A percentile compares a stretch with the other conserved stretches of the same genome.
Evolutionary conservation across 192 early-diverging fungal genomes (phyloP).

Genomic region (Dissophora ornata): DNA sequence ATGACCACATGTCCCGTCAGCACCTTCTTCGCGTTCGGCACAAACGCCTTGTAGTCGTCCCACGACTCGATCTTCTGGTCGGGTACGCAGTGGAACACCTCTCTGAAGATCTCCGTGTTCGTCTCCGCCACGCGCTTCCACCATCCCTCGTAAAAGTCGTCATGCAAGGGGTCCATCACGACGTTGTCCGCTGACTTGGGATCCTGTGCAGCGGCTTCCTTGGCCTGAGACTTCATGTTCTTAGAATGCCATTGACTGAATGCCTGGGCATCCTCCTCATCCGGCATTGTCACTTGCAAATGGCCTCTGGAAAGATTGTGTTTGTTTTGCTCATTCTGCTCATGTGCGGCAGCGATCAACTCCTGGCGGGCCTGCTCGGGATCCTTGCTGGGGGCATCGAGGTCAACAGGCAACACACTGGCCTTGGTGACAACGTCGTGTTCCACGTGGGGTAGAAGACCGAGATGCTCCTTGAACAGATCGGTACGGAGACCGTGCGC

Average conservation of each 20-base stretch:
- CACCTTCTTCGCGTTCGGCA: constrained; percentile 57
- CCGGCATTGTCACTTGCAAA: constrained; percentile 25
- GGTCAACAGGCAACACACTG: constrained; percentile 47
- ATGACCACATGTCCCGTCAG: constrained; percentile 61
- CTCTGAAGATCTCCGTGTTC: constrained; percentile 79
- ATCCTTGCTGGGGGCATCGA: constrained; percentile 43
- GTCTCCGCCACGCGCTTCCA: constrained; percentile 74
- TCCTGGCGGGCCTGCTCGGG: constrained; percentile 20
- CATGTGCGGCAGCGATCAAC: constrained; percentile 18
- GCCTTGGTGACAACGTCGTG: constrained; percentile 53
- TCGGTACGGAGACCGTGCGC: constrained; percentile 79
- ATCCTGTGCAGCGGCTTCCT: constrained; percentile 44
- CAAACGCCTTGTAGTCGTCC: constrained; percentile 64
- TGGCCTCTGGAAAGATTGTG: neutral
- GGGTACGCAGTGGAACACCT: constrained; percentile 88
- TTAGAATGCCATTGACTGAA: constrained; percentile 30
- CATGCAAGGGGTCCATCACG: constrained; percentile 76
- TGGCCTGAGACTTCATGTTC: constrained; percentile 25
- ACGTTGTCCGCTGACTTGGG: constrained; percentile 50
- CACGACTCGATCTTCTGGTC: constrained; percentile 73
- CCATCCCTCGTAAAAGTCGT: constrained; percentile 64
- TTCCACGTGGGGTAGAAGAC: constrained; percentile 65
- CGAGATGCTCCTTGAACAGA: constrained; percentile 87
- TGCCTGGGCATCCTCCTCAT: constrained; percentile 43
- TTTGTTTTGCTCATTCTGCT: constrained; percentile 11